These are phyloP conservation scores for Stemphylium lycopersici DNA, from an alignment of 2,329 filamentous ascomycete species.

Conservation along the genomic window DNA sequence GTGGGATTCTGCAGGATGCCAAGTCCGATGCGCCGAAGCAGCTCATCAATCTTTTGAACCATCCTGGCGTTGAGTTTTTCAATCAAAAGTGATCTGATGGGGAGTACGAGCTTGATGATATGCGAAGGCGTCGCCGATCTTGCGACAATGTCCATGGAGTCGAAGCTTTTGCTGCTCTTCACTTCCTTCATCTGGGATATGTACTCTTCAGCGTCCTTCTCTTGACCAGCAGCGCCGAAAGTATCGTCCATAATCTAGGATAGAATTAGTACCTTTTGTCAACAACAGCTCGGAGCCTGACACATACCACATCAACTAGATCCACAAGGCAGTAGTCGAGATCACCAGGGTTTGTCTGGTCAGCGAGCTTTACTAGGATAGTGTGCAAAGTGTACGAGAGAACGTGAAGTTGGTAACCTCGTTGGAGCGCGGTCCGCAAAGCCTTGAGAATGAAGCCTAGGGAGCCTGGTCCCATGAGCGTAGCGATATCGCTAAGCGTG, in stretches of 20 bases:
- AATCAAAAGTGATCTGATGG: slow-evolving; percentile 76
- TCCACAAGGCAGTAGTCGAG: slow-evolving; percentile 84
- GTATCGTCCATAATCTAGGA: slow-evolving; percentile 85
- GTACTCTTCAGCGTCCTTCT: slow-evolving; percentile 97
- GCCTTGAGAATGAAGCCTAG: slow-evolving; percentile 95
- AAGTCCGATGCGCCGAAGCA: slow-evolving; percentile 80
- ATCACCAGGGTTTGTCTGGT: slow-evolving; percentile 77
- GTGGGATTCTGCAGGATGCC: slow-evolving; percentile 83
- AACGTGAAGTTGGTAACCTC: slow-evolving; percentile 92
- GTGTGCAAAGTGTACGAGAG: slow-evolving; percentile 94
- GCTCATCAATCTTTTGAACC: slow-evolving; percentile 87
- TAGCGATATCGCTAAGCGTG: slow-evolving; percentile 82
- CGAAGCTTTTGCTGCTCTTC: slow-evolving; percentile 96
- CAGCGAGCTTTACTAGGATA: slow-evolving; percentile 77
- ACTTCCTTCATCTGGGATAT: slow-evolving; percentile 96
- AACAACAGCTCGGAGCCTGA: neutral
- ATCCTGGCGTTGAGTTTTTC: slow-evolving; percentile 85
- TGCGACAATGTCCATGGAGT: slow-evolving; percentile 93
- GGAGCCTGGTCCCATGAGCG: slow-evolving; percentile 78
- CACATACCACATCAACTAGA: slow-evolving; percentile 70
- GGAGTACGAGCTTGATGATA: slow-evolving; percentile 76
- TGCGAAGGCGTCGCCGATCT: slow-evolving; percentile 77
- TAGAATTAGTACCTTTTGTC: neutral
- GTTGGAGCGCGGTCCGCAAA: slow-evolving; percentile 77
- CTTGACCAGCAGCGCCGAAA: slow-evolving; percentile 88